Base-by-base conservation (phyloP, 1,284 basidiomycete genomes). In the Agaricales sp. region DNA sequence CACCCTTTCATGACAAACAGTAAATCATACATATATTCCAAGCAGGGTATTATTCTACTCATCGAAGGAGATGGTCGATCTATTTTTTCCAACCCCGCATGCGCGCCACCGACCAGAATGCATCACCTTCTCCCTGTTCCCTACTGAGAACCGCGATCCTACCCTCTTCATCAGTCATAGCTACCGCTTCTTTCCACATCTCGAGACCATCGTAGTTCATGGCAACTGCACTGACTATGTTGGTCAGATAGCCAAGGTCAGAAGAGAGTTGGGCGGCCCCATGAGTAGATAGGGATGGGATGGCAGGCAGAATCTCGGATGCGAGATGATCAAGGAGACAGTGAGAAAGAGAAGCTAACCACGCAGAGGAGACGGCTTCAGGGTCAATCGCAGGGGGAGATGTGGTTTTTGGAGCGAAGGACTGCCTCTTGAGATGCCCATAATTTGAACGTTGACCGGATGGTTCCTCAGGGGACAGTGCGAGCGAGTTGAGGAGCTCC, bases 161-260 rank as follows among this genome's bases (percentile, higher is more conserved):
- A 4, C 78, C 74, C 35, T 73, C 77, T 22, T 77, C 77, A 44
- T 82, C 77, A 30, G 76, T 74, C 63, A 85, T 61, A 44, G 75
- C 78, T 14, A 76, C 70, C 50, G 70, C 80, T 50, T 77, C 75
- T 60, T 75, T 81, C 90, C 89, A 93, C 56, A 68, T 70, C 53
- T 85, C 83, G 30, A 93, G 66, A 26, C 80, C 80, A 1, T 77
- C 75, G 61, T 75, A 82, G 55, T 93, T 89, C 3, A 94, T 88
- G 58, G 94, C 92, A 47, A 98, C 71, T 19, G 92, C 92, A 26
- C 82, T 72, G n/a, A 93, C 86, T 38, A 97, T 92, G 58, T 94
- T 96, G 13, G 78, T 78, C 21, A 99, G 72, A 64, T 97, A 96
- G 20, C 80, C 85, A 49, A 99, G 66, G 65, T 98, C 95, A 1